Base-by-base conservation (phyloP, 169 alveolate genomes). In the Fabrea salina region DNA sequence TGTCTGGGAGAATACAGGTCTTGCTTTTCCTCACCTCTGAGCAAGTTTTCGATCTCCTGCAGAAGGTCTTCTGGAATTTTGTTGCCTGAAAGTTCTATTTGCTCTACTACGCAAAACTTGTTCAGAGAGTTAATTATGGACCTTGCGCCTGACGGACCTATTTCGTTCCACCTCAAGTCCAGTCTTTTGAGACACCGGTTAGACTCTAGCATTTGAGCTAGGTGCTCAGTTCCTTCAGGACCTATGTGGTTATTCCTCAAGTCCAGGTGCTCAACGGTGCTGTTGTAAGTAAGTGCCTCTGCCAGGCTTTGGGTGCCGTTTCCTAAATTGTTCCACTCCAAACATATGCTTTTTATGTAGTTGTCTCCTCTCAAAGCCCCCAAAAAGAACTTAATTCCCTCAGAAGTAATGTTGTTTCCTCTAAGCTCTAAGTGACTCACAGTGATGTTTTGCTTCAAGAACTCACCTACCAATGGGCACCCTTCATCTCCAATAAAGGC, bases 251-350 rank as follows among this genome's bases (percentile, higher is more conserved):
- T 74, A 35, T 74, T 74, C 53, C 81, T 7, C 49, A 74, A 11
- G 39, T 74, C 81, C 27, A 74, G 56, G 6, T 44, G n/a, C 22
- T 53, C 44, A 5, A 74, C 27, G 16, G 41, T 27, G 37, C 32
- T 27, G 39, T 43, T 50, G 32, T 32, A 54, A 3, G 57, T 16
- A 3, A 74, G 54, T 13, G 81, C 25, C 30, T 50, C 71, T 16
- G 56, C 43, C 5, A 74, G 32, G 4, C 59, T 56, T 19, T 35
- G 22, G 25, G 25, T 19, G 13, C 22, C 25, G 37, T 32, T 27
- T 50, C 81, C 72, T 19, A 74, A 25, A 39, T 74, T 74, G 33
- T 74, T 74, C 81, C 81, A 74, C 40, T 74, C 81, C 11, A 74
- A 25, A 13, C 44, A 32, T 50, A 74, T 16, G 40, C 22, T 33